A percentile compares a stretch with the other conserved stretches of the same genome.
Evolutionary conservation across 306 rosid species (phyloP).

Genomic region (Quercus robur): DNA sequence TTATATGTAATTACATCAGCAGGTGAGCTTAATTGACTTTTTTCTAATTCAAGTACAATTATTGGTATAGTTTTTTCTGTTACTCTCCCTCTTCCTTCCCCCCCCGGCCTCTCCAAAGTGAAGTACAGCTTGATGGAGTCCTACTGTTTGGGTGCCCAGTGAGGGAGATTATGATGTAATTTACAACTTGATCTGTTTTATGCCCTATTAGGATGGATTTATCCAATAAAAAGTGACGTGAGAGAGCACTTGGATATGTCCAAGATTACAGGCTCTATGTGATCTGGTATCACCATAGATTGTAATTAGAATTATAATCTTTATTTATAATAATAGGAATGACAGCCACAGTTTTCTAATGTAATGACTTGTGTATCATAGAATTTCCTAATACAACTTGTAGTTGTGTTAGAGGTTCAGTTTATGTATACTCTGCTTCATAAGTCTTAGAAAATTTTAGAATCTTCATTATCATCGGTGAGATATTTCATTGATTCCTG

Average conservation of each 20-base stretch:
- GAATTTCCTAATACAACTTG: background rate
- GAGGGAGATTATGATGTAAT: background rate
- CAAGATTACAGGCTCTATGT: background rate
- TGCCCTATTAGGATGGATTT: background rate
- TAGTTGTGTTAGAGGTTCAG: background rate
- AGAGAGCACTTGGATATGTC: background rate
- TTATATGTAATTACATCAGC: conserved; percentile 95
- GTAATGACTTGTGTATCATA: background rate
- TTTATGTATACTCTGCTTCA: background rate
- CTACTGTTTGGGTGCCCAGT: too few relatives aligned
- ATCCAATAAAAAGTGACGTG: background rate
- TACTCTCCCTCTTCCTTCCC: too few relatives aligned
- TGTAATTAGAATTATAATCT: background rate
- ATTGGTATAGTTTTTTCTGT: too few relatives aligned
- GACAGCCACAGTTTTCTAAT: background rate
- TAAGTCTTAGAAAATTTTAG: background rate
- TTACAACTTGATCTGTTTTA: background rate
- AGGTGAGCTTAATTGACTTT: conserved; percentile 33
- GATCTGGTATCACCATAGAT: background rate
- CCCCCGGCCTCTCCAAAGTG: too few relatives aligned
- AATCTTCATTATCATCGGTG: background rate
- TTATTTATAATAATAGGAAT: background rate
- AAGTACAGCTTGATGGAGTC: too few relatives aligned
- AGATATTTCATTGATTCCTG: background rate
- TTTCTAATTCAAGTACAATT: too few relatives aligned